Conservation (phyloP, 352 stramenopile species). For the Thalassiosira hispida region DNA sequence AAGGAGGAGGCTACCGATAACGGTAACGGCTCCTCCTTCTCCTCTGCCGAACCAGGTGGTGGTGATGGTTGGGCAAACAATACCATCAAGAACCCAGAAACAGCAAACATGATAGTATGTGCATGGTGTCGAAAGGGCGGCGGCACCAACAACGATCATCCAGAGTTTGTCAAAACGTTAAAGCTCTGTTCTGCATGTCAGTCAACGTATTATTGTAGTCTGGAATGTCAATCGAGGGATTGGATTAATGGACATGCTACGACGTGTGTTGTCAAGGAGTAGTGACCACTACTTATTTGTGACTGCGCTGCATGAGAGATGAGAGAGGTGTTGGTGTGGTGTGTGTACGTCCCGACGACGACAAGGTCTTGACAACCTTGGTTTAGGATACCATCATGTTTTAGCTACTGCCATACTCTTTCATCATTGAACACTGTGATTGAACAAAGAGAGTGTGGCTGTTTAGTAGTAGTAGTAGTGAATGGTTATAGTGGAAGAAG, state of each 20-base stretch:
- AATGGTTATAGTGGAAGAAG: too few species aligned
- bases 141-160: background rate
- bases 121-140: slow-evolving; percentile 16
- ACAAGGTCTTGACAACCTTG: too few species aligned
- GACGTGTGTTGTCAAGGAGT: too few species aligned
- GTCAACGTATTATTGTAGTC: slow-evolving; percentile 21
- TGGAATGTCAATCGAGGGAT: slow-evolving; percentile 19
- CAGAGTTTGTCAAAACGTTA: slow-evolving; percentile 5
- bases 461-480: too few species aligned
- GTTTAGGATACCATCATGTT: too few species aligned
- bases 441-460: too few species aligned
- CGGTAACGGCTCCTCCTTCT: background rate
- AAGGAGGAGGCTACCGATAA: background rate
- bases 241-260: slow-evolving; percentile 18
- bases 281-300: too few species aligned
- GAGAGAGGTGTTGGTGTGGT: too few species aligned
- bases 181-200: slow-evolving; percentile 17
- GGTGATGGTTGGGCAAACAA: background rate
- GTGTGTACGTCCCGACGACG: too few species aligned
- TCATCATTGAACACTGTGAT: too few species aligned
- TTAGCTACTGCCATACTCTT: too few species aligned
- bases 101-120: slow-evolving; percentile 3
- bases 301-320: too few species aligned
- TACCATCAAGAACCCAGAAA: background rate
- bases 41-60: background rate